Evolutionary conservation across 1,284 basidiomycete species (phyloP).

Genomic region (Ustilago shanxiensis): DNA sequence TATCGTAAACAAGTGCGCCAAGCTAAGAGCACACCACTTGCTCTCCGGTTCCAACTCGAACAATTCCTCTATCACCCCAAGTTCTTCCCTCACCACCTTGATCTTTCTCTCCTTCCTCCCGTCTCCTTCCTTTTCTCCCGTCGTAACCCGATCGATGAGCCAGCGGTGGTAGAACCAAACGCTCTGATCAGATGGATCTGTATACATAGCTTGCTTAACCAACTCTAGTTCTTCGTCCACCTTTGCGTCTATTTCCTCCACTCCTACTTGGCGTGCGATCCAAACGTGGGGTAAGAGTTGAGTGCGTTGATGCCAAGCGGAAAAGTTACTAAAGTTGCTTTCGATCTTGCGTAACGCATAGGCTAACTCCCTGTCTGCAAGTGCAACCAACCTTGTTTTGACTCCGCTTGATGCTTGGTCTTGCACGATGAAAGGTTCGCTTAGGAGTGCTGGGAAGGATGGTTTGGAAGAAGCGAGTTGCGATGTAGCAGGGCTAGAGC

Average conservation of each 20-base stretch:
- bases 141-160: constrained; percentile 77
- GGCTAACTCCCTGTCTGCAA: constrained; percentile 55
- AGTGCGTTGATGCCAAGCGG: constrained; percentile 97
- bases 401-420: background rate
- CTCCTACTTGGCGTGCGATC: constrained; percentile 71
- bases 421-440: background rate
- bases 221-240: constrained; percentile 85
- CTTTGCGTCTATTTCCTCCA: constrained; percentile 60
- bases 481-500: background rate
- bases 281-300: constrained; percentile 82
- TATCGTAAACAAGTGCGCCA: constrained; percentile 53
- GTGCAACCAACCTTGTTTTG: constrained; percentile 22
- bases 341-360: constrained; percentile 88
- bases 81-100: constrained; percentile 75
- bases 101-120: background rate
- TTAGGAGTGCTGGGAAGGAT: constrained; percentile 26
- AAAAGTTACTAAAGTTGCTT: constrained; percentile 95
- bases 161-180: constrained; percentile 99
- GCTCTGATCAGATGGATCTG: constrained; percentile 94
- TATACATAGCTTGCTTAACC: constrained; percentile 93
- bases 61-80: constrained; percentile 84
- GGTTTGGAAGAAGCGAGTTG: background rate
- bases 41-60: constrained; percentile 90
- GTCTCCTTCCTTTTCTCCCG: background rate
- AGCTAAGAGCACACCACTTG: constrained; percentile 77